A percentile compares a stretch with the other conserved stretches of the same genome.
Conservation (phyloP, 2,329 filamentous ascomycete species). For the Nothomitra cinnamomea region DNA sequence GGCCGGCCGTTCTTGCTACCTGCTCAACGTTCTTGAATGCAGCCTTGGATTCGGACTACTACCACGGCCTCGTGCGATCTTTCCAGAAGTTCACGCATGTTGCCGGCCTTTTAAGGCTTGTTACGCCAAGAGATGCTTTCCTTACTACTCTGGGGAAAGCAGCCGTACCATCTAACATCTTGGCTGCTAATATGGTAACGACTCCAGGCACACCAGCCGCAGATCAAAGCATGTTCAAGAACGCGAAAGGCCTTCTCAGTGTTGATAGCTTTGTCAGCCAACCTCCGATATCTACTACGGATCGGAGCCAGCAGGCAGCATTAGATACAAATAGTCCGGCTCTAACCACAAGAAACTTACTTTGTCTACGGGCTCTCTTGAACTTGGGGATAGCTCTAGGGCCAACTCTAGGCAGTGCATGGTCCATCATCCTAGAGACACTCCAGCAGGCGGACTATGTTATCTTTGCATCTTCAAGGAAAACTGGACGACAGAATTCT, state of each 20-base stretch:
- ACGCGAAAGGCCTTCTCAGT: constrained; percentile 54
- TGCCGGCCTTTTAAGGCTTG: constrained; percentile 67
- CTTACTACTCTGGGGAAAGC: constrained; percentile 87
- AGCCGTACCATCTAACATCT: constrained; percentile 65
- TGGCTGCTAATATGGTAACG: constrained; percentile 22
- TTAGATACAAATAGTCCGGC: constrained; percentile 34
- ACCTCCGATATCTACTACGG: constrained; percentile 32
- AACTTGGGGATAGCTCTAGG: constrained; percentile 91
- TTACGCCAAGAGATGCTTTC: constrained; percentile 83
- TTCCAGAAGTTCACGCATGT: constrained; percentile 95
- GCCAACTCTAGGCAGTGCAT: constrained; percentile 67
- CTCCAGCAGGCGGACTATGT: constrained; percentile 86
- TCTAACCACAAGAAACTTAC: constrained; percentile 72
- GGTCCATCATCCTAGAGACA: constrained; percentile 83
- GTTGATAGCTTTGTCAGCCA: constrained; percentile 53
- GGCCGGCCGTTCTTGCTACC: constrained; percentile 86
- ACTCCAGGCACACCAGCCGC: constrained; percentile 13
- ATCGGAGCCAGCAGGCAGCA: constrained; percentile 42
- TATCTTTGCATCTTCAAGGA: constrained; percentile 35
- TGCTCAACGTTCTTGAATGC: constrained; percentile 93
- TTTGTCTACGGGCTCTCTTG: constrained; percentile 80
- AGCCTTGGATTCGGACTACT: constrained; percentile 81
- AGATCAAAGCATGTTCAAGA: constrained; percentile 40
- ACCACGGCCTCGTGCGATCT: constrained; percentile 76
- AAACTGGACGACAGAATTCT: constrained; percentile 33